Evolutionary conservation across 345 rosid genomes (phyloP).

Genomic region (Pistacia atlantica): DNA sequence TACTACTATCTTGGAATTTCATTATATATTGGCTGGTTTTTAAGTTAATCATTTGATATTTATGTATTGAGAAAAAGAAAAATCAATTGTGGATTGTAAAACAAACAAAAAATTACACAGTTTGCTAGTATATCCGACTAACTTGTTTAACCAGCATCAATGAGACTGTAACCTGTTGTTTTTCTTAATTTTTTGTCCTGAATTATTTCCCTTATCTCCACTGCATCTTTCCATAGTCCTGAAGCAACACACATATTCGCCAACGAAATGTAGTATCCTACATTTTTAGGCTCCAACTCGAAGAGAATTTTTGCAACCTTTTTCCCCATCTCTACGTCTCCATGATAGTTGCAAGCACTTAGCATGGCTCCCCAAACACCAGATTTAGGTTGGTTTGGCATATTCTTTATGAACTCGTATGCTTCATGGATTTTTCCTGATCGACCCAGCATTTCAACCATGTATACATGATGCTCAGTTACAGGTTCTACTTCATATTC

Average conservation of each 20-base stretch:
- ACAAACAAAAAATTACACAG: too few species aligned
- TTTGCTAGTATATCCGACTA: too few species aligned
- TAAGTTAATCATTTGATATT: too few species aligned
- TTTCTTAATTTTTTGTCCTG: slow-evolving; percentile 40
- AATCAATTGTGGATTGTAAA: too few species aligned
- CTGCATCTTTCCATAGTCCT: slow-evolving; percentile 58
- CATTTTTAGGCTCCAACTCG: slow-evolving; percentile 57
- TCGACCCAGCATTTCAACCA: slow-evolving; percentile 62
- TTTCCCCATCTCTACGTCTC: slow-evolving; percentile 45
- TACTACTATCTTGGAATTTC: too few species aligned
- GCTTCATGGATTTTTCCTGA: slow-evolving; percentile 57
- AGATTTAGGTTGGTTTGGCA: slow-evolving; percentile 32
- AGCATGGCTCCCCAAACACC: slow-evolving; percentile 65
- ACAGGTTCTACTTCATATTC: slow-evolving; percentile 42
- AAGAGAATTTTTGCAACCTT: slow-evolving; percentile 57
- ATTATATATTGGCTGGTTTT: too few species aligned
- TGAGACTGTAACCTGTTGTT: slow-evolving; percentile 44
- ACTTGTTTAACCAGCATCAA: neutral
- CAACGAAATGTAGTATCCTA: slow-evolving; percentile 43
- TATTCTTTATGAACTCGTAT: slow-evolving; percentile 42
- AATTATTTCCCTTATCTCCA: slow-evolving; percentile 37
- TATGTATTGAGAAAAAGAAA: too few species aligned
- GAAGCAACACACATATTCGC: slow-evolving; percentile 48
- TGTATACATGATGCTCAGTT: slow-evolving; percentile 47
- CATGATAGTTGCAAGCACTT: slow-evolving; percentile 52